Conservation (phyloP, 129 eudicot species). For the Flaveria linearis region DNA sequence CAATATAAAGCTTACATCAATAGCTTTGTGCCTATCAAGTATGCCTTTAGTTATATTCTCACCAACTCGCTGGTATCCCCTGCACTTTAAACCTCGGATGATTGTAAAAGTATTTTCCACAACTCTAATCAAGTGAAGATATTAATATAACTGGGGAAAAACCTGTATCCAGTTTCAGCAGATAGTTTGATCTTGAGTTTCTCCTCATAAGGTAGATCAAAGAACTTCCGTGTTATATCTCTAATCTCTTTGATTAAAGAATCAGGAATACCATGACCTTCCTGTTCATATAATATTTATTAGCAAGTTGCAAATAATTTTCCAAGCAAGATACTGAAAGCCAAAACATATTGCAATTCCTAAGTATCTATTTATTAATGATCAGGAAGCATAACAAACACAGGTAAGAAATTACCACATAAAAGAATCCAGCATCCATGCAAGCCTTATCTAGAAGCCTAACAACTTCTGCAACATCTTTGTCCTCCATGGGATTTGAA, state of each 20-base stretch:
- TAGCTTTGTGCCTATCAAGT: constrained; percentile 91
- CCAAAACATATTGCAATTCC: neutral
- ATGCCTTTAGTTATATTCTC: constrained; percentile 85
- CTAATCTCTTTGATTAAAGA: constrained; percentile 71
- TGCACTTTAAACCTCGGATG: constrained; percentile 36
- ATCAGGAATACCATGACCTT: constrained; percentile 86
- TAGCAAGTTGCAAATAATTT: constrained; percentile 19
- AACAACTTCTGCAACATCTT: constrained; percentile 62
- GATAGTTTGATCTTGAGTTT: constrained; percentile 80
- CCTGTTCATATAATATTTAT: constrained; percentile 44
- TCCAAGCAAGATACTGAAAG: neutral
- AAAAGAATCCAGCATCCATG: constrained; percentile 91
- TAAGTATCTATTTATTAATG: neutral
- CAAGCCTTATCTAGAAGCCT: constrained; percentile 74
- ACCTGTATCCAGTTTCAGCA: constrained; percentile 87
- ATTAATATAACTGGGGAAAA: neutral
- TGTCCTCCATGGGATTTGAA: constrained; percentile 51
- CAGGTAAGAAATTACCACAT: constrained; percentile 53
- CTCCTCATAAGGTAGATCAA: constrained; percentile 72
- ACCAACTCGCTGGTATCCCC: constrained; percentile 88
- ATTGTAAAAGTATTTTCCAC: neutral
- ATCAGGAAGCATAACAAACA: neutral
- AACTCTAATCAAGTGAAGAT: neutral
- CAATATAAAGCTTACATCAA: constrained; percentile 64
- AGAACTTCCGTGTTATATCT: constrained; percentile 57